These are phyloP conservation scores for Rhizophora mangle DNA, from an alignment of 345 rosid species.

Conservation along the genomic window DNA sequence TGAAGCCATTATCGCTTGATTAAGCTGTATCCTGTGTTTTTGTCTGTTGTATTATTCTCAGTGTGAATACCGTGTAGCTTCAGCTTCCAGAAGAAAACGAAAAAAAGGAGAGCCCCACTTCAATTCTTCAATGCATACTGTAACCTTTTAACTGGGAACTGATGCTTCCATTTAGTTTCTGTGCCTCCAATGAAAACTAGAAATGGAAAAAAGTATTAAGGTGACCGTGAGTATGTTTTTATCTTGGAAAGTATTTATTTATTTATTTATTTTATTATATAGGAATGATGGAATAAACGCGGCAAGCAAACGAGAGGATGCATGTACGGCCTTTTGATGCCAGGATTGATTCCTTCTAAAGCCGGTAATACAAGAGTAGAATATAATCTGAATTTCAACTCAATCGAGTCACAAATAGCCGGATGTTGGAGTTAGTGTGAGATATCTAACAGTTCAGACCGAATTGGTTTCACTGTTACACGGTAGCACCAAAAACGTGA, in stretches of 20 bases:
- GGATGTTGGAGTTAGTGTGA: too few relatives aligned
- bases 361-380: too few relatives aligned
- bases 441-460: too few relatives aligned
- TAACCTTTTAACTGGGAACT: constrained; percentile 36
- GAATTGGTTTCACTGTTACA: too few relatives aligned
- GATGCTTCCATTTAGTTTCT: constrained; percentile 36
- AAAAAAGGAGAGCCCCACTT: constrained; percentile 34
- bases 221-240: constrained; percentile 26
- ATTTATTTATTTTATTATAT: too few relatives aligned
- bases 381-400: too few relatives aligned
- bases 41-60: constrained; percentile 27
- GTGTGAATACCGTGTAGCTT: constrained; percentile 51
- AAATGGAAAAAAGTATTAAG: constrained; percentile 34
- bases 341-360: too few relatives aligned
- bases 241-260: background rate
- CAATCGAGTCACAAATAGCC: too few relatives aligned
- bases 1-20: constrained; percentile 38
- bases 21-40: constrained; percentile 14
- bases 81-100: constrained; percentile 11
- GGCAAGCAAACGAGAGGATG: too few relatives aligned
- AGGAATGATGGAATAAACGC: too few relatives aligned
- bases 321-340: too few relatives aligned
- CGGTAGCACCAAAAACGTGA: too few relatives aligned
- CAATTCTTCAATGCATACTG: constrained; percentile 58
- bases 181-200: constrained; percentile 15